Conservation (phyloP, 257 asterid genomes). For the Vinca minor region DNA sequence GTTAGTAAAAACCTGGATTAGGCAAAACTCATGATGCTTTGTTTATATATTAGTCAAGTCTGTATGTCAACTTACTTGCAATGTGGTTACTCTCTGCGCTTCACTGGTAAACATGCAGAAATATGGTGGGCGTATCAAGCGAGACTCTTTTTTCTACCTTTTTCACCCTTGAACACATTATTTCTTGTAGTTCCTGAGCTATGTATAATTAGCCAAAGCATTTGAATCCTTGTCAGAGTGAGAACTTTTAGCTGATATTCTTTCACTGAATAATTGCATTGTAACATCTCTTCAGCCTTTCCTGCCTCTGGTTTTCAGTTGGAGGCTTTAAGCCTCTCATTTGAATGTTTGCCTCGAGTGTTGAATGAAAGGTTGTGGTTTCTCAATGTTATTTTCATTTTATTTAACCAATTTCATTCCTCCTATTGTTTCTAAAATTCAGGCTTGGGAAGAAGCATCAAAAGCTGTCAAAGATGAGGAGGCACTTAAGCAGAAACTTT, state of each 20-base stretch:
- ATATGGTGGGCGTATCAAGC: background rate
- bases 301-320: background rate
- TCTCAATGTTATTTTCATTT: background rate
- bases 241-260: background rate
- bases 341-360: background rate
- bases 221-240: background rate
- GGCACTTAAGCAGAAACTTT: constrained; percentile 57
- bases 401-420: constrained; percentile 4
- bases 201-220: background rate
- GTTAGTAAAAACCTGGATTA: constrained; percentile 1
- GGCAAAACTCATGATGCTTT: background rate
- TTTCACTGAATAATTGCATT: background rate
- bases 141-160: background rate
- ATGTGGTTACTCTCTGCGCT: background rate
- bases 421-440: constrained; percentile 17
- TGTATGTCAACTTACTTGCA: background rate
- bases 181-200: background rate
- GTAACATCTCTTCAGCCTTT: background rate
- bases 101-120: background rate
- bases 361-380: background rate
- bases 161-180: background rate
- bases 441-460: constrained; percentile 80
- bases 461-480: constrained; percentile 72
- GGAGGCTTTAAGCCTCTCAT: background rate
- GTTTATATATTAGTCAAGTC: background rate